Conservation (phyloP, 2,329 filamentous ascomycete species). For the Pseudogymnoascus sp. region DNA sequence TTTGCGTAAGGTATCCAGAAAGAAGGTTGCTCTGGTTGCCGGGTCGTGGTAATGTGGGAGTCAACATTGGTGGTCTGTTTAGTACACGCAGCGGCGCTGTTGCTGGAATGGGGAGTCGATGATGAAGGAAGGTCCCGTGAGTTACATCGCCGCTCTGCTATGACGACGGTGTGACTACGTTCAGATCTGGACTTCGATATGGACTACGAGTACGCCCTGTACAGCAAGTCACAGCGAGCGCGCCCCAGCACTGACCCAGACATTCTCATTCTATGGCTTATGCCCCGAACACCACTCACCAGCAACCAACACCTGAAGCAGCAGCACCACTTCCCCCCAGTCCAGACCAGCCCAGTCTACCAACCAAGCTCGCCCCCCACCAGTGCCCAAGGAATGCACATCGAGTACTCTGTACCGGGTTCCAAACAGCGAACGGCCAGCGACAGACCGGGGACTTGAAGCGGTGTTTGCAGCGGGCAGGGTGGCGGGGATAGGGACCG, state of each 20-base stretch:
- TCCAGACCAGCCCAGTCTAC: neutral
- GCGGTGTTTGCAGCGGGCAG: neutral
- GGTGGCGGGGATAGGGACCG: neutral
- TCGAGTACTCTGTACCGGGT: neutral
- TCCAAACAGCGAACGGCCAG: neutral
- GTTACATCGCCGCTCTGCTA: neutral
- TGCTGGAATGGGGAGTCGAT: neutral
- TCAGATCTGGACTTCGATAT: neutral
- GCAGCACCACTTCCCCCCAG: neutral
- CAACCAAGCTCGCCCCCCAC: neutral
- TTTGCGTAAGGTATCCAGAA: slow-evolving; percentile 3
- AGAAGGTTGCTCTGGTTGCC: neutral
- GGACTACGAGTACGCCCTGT: neutral
- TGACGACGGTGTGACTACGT: neutral
- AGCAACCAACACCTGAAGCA: neutral
- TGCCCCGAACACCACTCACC: neutral
- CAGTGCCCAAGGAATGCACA: neutral
- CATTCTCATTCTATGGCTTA: neutral
- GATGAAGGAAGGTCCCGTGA: slow-evolving; percentile 1
- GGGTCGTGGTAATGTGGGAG: neutral
- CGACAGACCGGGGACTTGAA: neutral
- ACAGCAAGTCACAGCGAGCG: neutral
- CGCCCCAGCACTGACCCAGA: neutral
- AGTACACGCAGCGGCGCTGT: neutral
- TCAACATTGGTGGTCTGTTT: neutral